Evolutionary conservation across 1,284 basidiomycete species (phyloP).

Genomic region (Austroboletus novae-zelandiae): DNA sequence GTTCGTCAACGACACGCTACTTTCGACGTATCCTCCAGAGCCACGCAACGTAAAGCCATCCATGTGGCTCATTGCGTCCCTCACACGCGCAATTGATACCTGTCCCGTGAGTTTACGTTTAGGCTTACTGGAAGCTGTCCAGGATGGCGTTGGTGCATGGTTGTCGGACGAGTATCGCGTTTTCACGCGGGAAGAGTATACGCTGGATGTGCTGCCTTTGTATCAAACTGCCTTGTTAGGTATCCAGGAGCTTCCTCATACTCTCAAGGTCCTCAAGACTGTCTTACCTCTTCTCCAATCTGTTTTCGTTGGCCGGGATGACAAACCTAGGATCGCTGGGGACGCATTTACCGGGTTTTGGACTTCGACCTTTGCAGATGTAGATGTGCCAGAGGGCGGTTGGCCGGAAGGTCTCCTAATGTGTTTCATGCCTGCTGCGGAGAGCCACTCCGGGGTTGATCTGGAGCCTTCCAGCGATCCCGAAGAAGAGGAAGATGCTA

Average conservation of each 20-base stretch:
- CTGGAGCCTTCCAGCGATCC: constrained; percentile 20
- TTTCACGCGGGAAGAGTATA: constrained; percentile 53
- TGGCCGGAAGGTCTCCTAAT: constrained; percentile 50
- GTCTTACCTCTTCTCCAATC: constrained; percentile 52
- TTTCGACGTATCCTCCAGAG: constrained; percentile 65
- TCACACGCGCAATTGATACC: constrained; percentile 50
- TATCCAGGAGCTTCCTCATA: constrained; percentile 44
- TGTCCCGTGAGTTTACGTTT: constrained; percentile 49
- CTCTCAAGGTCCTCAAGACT: constrained; percentile 37
- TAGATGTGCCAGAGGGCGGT: constrained; percentile 41
- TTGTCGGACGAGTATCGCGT: constrained; percentile 53
- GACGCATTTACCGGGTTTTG: constrained; percentile 61
- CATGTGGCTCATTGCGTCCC: constrained; percentile 59
- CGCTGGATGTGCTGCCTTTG: constrained; percentile 56
- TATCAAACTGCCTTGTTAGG: constrained; percentile 56
- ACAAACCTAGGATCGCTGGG: constrained; percentile 38
- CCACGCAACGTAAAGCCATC: constrained; percentile 48
- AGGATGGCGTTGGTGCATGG: constrained; percentile 62
- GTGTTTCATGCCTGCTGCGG: constrained; percentile 32
- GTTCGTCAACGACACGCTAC: constrained; percentile 56
- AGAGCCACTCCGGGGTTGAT: constrained; percentile 3
- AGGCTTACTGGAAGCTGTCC: constrained; percentile 44
- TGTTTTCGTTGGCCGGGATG: constrained; percentile 47
- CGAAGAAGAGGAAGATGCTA: constrained; percentile 24
- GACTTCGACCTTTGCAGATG: constrained; percentile 42